Evolutionary conservation across 805 yeast species (phyloP), one percentile per base, ranked within the genome.

Genomic region (Ogataea trehalophila): DNA sequence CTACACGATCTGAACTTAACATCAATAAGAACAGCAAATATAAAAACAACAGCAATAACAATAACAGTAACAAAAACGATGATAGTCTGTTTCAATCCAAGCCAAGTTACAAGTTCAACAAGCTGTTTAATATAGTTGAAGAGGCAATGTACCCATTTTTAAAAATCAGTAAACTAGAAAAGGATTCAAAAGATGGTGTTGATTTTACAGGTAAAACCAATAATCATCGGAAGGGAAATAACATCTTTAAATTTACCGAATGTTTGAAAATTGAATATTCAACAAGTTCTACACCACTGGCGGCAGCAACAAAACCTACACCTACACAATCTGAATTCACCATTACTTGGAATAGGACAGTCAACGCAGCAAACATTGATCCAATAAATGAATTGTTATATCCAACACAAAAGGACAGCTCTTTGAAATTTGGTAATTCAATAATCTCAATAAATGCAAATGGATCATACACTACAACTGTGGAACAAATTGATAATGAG

Each of bases 61-160:
- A 41, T 38, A 15, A 45, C 55, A 11, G 33, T 47, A 37, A 50
- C 50, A 36, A 50, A 38, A 42, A 22, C 23, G 34, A n/a, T 35
- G 9, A 8, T 22, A n/a, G 5, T 17, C 48, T 54, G 37, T 41
- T 56, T 48, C 14, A 48, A 50, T 46, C 48, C 57, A 29, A 50
- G 51, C 41, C 58, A 18, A 39, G 23, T 4, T 43, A 43, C 39
- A 33, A 42, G 16, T 52, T 53, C 33, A 18, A 33, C 5, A 38
- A 29, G 15, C 33, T 49, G n/a, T 55, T 35, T 18, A 22, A 26
- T 5, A 23, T 33, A 7, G 39, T 23, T 5, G 42, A 38, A 15
- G 48, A 51, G 5, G 36, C 49, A 5, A 56, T 57, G 58, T 54
- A 54, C 33, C 60, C 61, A 7, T 41, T 45, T 33, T 23, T 55